Evolutionary conservation across 2,329 filamentous ascomycete genomes (phyloP).

Genomic region (Penicillium psychrosexuale): DNA sequence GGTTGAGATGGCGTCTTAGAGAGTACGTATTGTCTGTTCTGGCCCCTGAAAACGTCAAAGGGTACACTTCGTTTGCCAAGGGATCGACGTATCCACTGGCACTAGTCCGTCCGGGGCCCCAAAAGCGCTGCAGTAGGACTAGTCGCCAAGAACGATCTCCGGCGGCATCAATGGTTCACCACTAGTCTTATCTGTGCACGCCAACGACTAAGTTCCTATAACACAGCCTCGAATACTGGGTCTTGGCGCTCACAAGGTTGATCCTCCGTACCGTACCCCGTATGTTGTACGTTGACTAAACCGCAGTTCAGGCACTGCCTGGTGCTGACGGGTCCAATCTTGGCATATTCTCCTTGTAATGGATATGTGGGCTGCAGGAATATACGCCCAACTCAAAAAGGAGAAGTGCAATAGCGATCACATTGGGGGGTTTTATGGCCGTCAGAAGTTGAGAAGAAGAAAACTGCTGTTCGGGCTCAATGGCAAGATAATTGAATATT

Average conservation of each 20-base stretch:
- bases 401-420: not conserved
- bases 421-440: not conserved
- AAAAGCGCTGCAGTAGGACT: constrained; percentile 7
- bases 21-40: not conserved
- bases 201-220: not conserved
- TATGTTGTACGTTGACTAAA: not conserved
- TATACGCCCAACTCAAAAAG: not conserved
- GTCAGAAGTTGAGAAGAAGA: not conserved
- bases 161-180: constrained; percentile 10
- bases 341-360: not conserved
- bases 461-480: too few species aligned
- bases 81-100: constrained; percentile 14
- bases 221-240: constrained; percentile 16
- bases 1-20: not conserved
- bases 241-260: constrained; percentile 2
- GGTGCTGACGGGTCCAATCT: constrained; percentile 1
- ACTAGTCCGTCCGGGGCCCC: constrained; percentile 10
- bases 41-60: constrained; percentile 6
- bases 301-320: not conserved
- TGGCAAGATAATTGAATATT: too few species aligned
- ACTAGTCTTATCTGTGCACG: constrained; percentile 10
- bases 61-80: constrained; percentile 17
- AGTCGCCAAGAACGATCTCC: constrained; percentile 16
- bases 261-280: too few species aligned
- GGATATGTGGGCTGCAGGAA: not conserved